Evolutionary conservation across 2,329 filamentous ascomycete genomes (phyloP).

Genomic region (Trichophyton verrucosum): DNA sequence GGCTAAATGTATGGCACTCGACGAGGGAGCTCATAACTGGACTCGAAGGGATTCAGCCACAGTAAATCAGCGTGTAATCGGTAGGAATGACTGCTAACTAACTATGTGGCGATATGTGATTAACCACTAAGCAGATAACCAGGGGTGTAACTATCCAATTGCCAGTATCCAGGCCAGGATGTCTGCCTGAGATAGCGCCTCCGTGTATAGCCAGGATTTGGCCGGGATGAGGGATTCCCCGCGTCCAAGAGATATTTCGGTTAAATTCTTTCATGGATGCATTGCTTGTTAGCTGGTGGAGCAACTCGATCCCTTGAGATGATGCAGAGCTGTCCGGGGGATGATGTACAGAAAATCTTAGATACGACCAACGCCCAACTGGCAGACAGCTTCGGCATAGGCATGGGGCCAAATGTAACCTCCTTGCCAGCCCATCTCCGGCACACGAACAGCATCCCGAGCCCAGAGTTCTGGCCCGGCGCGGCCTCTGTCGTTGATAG

Average conservation of each 20-base stretch:
- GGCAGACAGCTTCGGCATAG: neutral
- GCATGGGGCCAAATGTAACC: neutral
- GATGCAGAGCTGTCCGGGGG: neutral
- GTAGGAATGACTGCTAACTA: too few relatives aligned
- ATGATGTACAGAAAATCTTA: neutral
- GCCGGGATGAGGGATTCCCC: neutral
- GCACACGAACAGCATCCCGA: neutral
- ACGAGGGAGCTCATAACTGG: too few relatives aligned
- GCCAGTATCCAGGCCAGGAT: neutral
- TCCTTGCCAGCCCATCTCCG: neutral
- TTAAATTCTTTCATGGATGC: constrained; percentile 2
- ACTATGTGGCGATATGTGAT: too few relatives aligned
- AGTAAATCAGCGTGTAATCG: too few relatives aligned
- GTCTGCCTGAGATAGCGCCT: neutral
- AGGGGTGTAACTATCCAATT: too few relatives aligned
- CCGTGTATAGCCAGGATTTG: constrained; percentile 3
- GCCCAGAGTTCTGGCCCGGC: neutral
- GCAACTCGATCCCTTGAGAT: neutral
- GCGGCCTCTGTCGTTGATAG: neutral
- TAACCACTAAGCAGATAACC: too few relatives aligned
- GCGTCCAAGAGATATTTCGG: constrained; percentile 1
- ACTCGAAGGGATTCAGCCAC: too few relatives aligned
- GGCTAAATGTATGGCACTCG: too few relatives aligned
- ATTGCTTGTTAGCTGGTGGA: constrained; percentile 3
- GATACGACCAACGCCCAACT: neutral